Base-by-base conservation (phyloP, 805 yeast genomes). In the Starmerella cellae region DNA sequence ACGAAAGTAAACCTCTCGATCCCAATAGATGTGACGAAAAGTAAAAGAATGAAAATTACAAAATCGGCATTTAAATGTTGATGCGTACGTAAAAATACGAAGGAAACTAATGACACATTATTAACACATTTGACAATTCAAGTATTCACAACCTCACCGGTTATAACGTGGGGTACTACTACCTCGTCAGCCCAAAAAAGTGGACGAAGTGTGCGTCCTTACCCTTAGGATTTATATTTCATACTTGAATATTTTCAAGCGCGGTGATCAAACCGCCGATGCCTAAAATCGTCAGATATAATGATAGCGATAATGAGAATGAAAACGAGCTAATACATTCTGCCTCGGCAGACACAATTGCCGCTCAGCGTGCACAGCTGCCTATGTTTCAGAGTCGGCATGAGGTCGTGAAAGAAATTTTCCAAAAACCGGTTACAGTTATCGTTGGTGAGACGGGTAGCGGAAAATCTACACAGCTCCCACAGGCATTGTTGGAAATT, bases 391-490 rank as follows among this genome's bases (percentile, higher is more conserved):
- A 72, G 50, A 82, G 82, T 47, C 74, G 74, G 52, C 76, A 73
- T 35, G 70, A 74, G 41, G 70, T 88, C 16, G 57, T 81, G 46
- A 62, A 69, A 9, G 72, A 75, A 47, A 56, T 88, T 2, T 44
- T 62, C 2, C 46, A 62, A 10, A 72, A 78, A 53, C 77, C 71
- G 48, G 93, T 85, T 4, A 75, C 87, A 0, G 75, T 88, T 1
- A 68, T 88, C 17, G 81, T 91, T 57, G 97, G 97, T 62, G 97
- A 88, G 58, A 88, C 98, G 0, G 98, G 98, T 62, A 83, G 95
- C 6, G 97, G 97, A 67, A 88, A 88, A 58, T 87, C 97, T 3
- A 88, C 98, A 0, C 98, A 88, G 64, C 77, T 88, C 37, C 97
- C 98, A 0, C 97, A 88, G 58, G 79, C 88, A 50, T 58, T 88